Percentiles rank a stretch among this genome's conserved stretches.
phyloP scores from a whole-genome alignment of 208 protist species.

The Trypanosoma platydactyli region DNA sequence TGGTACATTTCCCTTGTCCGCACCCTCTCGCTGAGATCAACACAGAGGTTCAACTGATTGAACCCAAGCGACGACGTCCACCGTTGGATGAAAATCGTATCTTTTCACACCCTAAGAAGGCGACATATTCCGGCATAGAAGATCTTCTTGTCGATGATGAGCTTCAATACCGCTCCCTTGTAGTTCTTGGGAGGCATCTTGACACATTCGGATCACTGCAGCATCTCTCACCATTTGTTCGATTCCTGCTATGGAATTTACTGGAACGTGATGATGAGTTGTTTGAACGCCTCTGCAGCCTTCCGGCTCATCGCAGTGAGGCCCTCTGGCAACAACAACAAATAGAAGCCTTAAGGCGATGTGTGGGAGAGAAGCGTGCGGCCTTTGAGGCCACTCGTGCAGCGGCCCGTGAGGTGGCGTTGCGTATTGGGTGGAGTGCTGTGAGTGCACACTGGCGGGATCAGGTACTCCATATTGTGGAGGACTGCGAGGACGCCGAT shows the following conservation, averaged over 20 bases:
- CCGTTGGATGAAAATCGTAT: constrained; percentile 83
- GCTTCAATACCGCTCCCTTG: constrained; percentile 66
- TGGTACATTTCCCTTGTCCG: constrained; percentile 49
- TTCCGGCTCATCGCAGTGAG: constrained; percentile 22
- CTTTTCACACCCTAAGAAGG: constrained; percentile 84
- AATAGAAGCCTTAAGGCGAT: constrained; percentile 32
- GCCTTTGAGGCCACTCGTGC: constrained; percentile 42
- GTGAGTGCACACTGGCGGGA: constrained; percentile 86
- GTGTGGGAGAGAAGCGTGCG: constrained; percentile 19
- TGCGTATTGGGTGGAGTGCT: constrained; percentile 76
- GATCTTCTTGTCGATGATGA: constrained; percentile 89
- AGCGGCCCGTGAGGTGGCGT: constrained; percentile 43
- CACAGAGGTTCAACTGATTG: constrained; percentile 73
- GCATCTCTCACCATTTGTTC: constrained; percentile 66
- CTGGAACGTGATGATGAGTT: constrained; percentile 67
- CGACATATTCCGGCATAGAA: constrained; percentile 66
- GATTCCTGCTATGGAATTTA: constrained; percentile 69
- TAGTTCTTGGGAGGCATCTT: constrained; percentile 61
- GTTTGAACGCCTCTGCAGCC: constrained; percentile 29
- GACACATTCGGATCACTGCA: constrained; percentile 70
- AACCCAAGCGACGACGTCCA: constrained; percentile 67
- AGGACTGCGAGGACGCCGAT: constrained; percentile 61
- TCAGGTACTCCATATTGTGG: constrained; percentile 59
- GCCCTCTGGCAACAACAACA: constrained; percentile 32
- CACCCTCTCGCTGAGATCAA: constrained; percentile 75